A percentile compares a stretch with the other conserved stretches of the same genome.
These are phyloP conservation scores for Sutorius eximius DNA, from an alignment of 1,284 basidiomycete genomes.

Conservation along the genomic window DNA sequence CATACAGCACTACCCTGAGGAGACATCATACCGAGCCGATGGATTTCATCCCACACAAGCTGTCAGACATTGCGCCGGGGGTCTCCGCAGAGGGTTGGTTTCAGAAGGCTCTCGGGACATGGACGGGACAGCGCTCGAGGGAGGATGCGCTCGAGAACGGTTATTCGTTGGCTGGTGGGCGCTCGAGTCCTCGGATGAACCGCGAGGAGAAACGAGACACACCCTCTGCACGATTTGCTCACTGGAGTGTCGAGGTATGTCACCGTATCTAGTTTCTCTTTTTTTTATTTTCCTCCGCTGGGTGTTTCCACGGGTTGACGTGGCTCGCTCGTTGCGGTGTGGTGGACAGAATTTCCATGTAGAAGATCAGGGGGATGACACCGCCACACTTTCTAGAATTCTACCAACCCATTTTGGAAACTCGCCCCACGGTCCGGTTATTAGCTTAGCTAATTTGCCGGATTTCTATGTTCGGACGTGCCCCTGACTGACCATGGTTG, in stretches of 20 bases:
- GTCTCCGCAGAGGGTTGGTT: constrained; percentile 45
- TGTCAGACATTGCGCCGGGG: constrained; percentile 41
- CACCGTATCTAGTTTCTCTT: not conserved
- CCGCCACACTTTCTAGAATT: constrained; percentile 18
- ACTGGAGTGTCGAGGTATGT: constrained; percentile 58
- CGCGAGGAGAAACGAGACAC: constrained; percentile 44
- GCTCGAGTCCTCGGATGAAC: constrained; percentile 5
- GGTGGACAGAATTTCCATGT: not conserved
- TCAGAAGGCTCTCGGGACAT: constrained; percentile 42
- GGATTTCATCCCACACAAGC: constrained; percentile 29
- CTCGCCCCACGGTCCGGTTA: not conserved
- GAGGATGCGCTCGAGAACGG: constrained; percentile 30
- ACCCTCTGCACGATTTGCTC: constrained; percentile 57
- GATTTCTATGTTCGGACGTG: not conserved
- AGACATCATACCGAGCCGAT: constrained; percentile 54
- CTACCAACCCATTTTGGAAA: not conserved
- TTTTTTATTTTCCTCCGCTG: not conserved
- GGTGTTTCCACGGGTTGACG: not conserved
- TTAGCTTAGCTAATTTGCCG: constrained; percentile 3
- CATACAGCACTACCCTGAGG: constrained; percentile 78
- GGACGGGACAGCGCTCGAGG: constrained; percentile 38
- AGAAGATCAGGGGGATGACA: constrained; percentile 13
- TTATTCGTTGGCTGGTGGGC: constrained; percentile 15
- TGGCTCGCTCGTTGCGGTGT: not conserved
- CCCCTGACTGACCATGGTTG: not conserved